Conservation (phyloP, 208 protist genomes). For the Lotmaria passim region DNA sequence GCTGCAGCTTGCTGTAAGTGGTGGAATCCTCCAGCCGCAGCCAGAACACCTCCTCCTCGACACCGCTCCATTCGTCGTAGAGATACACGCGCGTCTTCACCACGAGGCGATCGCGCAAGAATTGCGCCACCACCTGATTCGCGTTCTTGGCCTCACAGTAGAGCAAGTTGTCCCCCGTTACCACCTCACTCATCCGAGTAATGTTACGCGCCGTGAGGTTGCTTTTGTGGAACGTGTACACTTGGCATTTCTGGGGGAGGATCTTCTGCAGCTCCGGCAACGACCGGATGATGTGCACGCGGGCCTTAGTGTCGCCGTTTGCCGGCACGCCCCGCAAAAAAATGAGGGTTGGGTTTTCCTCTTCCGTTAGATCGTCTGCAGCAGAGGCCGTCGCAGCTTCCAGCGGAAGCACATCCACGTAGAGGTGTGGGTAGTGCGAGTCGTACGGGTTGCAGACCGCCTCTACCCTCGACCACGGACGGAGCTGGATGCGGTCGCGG, state of each 20-base stretch:
- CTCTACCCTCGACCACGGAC: conserved; percentile 15
- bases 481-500: conserved; percentile 14
- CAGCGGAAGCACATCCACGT: conserved; percentile 20
- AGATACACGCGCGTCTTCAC: conserved; percentile 35
- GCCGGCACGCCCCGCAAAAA: conserved; percentile 22
- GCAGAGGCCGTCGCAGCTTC: not conserved
- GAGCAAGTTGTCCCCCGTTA: conserved; percentile 38
- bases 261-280: conserved; percentile 15
- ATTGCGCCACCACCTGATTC: conserved; percentile 10
- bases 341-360: not conserved
- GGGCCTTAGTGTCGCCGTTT: conserved; percentile 1
- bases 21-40: conserved; percentile 31
- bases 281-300: conserved; percentile 24
- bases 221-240: conserved; percentile 18
- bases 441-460: conserved; percentile 26
- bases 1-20: conserved; percentile 36
- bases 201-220: not conserved
- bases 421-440: conserved; percentile 19
- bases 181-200: conserved; percentile 14
- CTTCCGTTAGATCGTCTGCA: not conserved
- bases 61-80: conserved; percentile 35
- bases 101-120: conserved; percentile 31
- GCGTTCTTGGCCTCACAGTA: not conserved
- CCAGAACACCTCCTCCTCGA: conserved; percentile 23
- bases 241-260: conserved; percentile 13